Evolutionary conservation across 2,329 filamentous ascomycete species (phyloP).

Genomic region (Paecilomyces sp.): DNA sequence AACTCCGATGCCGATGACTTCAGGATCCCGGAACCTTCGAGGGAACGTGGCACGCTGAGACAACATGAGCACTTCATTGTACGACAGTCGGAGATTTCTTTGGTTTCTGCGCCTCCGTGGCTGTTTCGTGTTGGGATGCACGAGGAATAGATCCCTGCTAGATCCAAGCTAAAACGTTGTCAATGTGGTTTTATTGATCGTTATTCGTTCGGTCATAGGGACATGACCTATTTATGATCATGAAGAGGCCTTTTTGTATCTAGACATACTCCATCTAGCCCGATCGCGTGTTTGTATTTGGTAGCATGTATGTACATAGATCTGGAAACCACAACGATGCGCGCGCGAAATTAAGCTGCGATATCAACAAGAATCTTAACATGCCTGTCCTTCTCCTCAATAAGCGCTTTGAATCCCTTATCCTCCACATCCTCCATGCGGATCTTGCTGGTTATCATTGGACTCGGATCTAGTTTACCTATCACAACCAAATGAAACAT

Average conservation of each 20-base stretch:
- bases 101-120: neutral
- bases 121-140: too few relatives aligned
- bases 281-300: neutral
- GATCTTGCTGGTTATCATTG: slow-evolving; percentile 58
- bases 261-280: too few relatives aligned
- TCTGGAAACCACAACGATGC: neutral
- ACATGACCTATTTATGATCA: too few relatives aligned
- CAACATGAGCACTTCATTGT: neutral
- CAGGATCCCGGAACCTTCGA: neutral
- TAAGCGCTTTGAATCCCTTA: slow-evolving; percentile 50
- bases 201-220: too few relatives aligned
- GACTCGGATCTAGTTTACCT: slow-evolving; percentile 46
- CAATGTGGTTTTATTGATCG: too few relatives aligned
- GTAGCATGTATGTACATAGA: neutral
- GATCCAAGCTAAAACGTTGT: too few relatives aligned
- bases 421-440: slow-evolving; percentile 50
- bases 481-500: neutral
- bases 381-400: slow-evolving; percentile 55
- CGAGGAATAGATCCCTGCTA: too few relatives aligned
- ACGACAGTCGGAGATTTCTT: neutral
- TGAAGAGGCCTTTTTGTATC: too few relatives aligned
- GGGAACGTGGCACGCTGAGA: neutral
- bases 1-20: neutral
- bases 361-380: slow-evolving; percentile 53
- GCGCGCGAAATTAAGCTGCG: slow-evolving; percentile 6